A percentile compares a stretch with the other conserved stretches of the same genome.
Conservation (phyloP, 2,329 filamentous ascomycete genomes). For the Neocucurbitaria cava region DNA sequence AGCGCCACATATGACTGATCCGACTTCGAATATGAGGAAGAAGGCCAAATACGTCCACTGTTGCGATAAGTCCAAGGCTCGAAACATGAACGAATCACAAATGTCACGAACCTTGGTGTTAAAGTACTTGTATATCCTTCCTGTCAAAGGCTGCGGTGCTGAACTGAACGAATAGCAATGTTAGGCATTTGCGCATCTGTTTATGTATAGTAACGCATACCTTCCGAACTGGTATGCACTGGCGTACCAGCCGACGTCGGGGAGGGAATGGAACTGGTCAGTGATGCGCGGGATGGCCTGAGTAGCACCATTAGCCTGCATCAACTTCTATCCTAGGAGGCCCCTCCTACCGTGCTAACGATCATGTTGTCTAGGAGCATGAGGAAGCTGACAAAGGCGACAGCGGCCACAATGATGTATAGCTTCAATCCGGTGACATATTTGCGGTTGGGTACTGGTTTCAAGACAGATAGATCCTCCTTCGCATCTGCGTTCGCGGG, state of each 20-base stretch:
- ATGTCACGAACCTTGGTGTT: constrained; percentile 43
- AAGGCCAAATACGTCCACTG: constrained; percentile 16
- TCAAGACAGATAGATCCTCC: neutral
- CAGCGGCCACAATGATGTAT: constrained; percentile 1
- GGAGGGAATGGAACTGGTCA: constrained; percentile 23
- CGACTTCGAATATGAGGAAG: constrained; percentile 58
- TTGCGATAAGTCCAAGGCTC: neutral
- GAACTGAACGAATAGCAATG: constrained; percentile 36
- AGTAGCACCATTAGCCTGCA: neutral
- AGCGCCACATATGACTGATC: neutral
- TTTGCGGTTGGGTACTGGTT: neutral
- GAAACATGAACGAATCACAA: neutral
- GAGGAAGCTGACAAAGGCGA: constrained; percentile 14
- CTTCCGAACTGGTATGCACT: constrained; percentile 48
- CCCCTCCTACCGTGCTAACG: constrained; percentile 14
- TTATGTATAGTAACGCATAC: neutral
- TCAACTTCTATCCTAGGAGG: neutral
- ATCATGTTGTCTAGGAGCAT: constrained; percentile 21
- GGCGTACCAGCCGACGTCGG: constrained; percentile 34
- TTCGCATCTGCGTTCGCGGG: neutral
- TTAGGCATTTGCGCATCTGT: neutral
- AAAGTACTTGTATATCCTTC: constrained; percentile 56
- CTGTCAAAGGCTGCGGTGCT: constrained; percentile 52
- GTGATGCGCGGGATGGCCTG: constrained; percentile 25
- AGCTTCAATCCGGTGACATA: constrained; percentile 11